Evolutionary conservation across 2,329 filamentous ascomycete species (phyloP).

Genomic region (Penicillium sp.): DNA sequence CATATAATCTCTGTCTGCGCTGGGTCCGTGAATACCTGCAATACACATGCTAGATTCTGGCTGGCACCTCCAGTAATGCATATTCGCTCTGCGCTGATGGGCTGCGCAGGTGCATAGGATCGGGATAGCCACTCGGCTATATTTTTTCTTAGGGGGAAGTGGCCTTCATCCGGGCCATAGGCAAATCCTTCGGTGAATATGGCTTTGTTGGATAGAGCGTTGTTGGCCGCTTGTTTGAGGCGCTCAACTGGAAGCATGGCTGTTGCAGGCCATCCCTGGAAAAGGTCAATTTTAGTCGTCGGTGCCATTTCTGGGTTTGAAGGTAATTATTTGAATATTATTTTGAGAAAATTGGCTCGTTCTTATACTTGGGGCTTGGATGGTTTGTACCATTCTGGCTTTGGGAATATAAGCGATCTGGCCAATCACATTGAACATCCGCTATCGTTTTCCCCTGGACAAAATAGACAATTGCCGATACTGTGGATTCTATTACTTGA

Average conservation of each 20-base stretch:
- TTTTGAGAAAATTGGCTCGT: background rate
- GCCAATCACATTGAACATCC: background rate
- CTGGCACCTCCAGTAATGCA: slow-evolving; percentile 80
- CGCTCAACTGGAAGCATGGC: slow-evolving; percentile 63
- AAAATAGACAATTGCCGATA: background rate
- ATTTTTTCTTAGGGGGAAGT: slow-evolving; percentile 62
- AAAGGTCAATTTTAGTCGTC: slow-evolving; percentile 38
- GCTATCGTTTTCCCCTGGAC: background rate
- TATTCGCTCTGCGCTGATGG: slow-evolving; percentile 58
- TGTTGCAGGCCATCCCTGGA: slow-evolving; percentile 47
- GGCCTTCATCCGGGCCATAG: slow-evolving; percentile 76
- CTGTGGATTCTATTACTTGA: background rate
- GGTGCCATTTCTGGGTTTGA: background rate
- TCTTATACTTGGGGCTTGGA: background rate
- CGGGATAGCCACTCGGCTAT: slow-evolving; percentile 67
- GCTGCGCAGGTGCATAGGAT: slow-evolving; percentile 53
- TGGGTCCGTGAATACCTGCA: slow-evolving; percentile 77
- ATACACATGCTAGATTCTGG: slow-evolving; percentile 72
- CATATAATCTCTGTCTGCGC: slow-evolving; percentile 69
- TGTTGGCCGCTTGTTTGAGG: slow-evolving; percentile 59
- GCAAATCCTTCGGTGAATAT: slow-evolving; percentile 62
- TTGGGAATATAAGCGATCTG: slow-evolving; percentile 7
- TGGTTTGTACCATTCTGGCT: background rate
- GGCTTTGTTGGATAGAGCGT: slow-evolving; percentile 58
- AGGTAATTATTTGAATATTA: background rate